A percentile compares a stretch with the other conserved stretches of the same genome.
Conservation (phyloP, 148 eudicot genomes). For the Mesembryanthemum crystallinum region DNA sequence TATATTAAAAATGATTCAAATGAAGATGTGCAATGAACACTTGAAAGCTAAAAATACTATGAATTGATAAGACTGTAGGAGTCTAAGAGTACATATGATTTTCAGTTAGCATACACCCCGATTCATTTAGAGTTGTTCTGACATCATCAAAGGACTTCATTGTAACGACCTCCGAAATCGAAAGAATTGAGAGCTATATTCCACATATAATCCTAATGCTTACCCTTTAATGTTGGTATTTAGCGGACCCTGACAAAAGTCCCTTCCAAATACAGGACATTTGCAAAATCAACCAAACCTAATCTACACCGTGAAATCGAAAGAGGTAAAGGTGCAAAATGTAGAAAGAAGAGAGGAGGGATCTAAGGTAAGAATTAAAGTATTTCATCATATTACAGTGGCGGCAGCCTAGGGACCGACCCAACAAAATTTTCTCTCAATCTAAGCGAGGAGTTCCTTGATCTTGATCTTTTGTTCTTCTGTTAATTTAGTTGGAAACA, state of each 20-base stretch:
- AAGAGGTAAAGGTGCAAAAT: background rate
- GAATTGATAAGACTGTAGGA: too few relatives aligned
- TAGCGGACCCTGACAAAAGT: conserved; percentile 12
- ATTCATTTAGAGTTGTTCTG: too few relatives aligned
- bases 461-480: conserved; percentile 81
- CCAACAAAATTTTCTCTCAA: conserved; percentile 14
- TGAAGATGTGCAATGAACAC: too few relatives aligned
- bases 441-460: conserved; percentile 60
- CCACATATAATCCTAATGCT: conserved; percentile 5
- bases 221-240: background rate
- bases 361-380: conserved; percentile 4
- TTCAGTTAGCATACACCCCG: too few relatives aligned
- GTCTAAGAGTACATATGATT: too few relatives aligned
- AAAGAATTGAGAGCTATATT: background rate
- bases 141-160: too few relatives aligned
- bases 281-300: conserved; percentile 21
- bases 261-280: conserved; percentile 19
- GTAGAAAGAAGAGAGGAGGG: background rate
- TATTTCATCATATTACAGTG: conserved; percentile 34
- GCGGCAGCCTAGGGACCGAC: background rate
- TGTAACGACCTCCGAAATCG: too few relatives aligned
- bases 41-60: too few relatives aligned
- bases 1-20: too few relatives aligned
- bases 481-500: conserved; percentile 78
- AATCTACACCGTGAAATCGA: conserved; percentile 6